Evolutionary conservation across 371 early-diverging fungal genomes (phyloP), one percentile per base, ranked within the genome.

Genomic region (Rhizopus microsporus): DNA sequence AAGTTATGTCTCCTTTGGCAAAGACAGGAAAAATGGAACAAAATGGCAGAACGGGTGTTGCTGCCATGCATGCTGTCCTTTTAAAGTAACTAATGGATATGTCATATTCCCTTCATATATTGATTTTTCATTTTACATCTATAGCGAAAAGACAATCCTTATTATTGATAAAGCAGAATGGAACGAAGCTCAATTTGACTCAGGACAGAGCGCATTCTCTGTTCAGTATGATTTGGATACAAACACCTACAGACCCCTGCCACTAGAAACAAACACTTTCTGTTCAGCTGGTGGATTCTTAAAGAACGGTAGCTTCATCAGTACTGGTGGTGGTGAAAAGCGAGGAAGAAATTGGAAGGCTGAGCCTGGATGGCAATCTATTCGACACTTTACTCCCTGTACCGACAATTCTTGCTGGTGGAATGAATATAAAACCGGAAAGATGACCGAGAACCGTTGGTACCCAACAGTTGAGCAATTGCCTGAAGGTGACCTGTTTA

Each of bases 271-370:
- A 38, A 86, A 86, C 51, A 86, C 84, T 5, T 86, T 86, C 52
- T 86, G 86, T 55, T 84, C 84, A 3, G 83, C 78, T 6, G 86
- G 86, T 47, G 81, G 82, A 12, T 83, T 82, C 57, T 64, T 84
- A 32, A 71, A 55, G 5, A 82, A 86, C 35, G 84, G 84, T 13
- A 84, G 79, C 3, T 66, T 86, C 45, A 81, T 86, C 51, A 80
- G 78, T 49, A 81, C 78, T 1, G 86, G 83, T 16, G 86, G 86
- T 16, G 84, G 75, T 8, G 83, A 84, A 54, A 60, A 54, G 10
- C 49, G 65, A 32, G 67, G 78, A 33, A 60, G 71, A 16, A 57
- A 58, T 1, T 74, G 73, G 73, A 71, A 79, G 51, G 78, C 81
- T 5, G 66, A 30, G 1, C 70, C 68, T 39, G 84, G 87, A 13